phyloP scores from a whole-genome alignment of 768 basidiomycete species.

The Favolaschia claudopus region DNA sequence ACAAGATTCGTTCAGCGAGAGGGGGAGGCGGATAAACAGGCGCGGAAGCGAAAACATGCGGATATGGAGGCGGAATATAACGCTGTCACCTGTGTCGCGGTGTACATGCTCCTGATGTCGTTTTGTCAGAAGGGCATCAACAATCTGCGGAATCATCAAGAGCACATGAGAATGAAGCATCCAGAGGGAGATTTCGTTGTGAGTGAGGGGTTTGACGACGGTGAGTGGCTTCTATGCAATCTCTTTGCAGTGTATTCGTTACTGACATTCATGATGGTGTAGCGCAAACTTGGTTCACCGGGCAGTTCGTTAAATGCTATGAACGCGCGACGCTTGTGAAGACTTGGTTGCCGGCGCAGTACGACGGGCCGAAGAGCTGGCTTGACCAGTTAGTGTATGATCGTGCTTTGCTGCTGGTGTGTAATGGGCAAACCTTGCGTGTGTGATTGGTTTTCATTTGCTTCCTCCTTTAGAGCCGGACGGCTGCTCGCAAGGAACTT shows the following conservation, averaged over 20 bases:
- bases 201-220: constrained; percentile 83
- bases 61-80: constrained; percentile 84
- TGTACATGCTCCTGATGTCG: constrained; percentile 91
- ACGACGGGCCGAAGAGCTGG: constrained; percentile 82
- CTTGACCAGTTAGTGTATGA: constrained; percentile 94
- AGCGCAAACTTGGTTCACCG: constrained; percentile 92
- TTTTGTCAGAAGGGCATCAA: constrained; percentile 95
- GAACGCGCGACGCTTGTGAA: constrained; percentile 89
- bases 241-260: neutral
- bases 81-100: constrained; percentile 84
- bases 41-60: constrained; percentile 71
- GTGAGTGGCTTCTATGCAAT: constrained; percentile 43
- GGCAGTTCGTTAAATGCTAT: constrained; percentile 93
- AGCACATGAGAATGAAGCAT: constrained; percentile 82
- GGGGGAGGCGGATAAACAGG: constrained; percentile 76
- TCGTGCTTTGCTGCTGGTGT: constrained; percentile 83
- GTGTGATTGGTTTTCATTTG: neutral
- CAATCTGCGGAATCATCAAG: constrained; percentile 77
- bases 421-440: constrained; percentile 36
- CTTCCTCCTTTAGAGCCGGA: constrained; percentile 72
- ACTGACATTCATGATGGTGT: constrained; percentile 22
- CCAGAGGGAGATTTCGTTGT: constrained; percentile 79
- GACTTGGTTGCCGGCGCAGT: constrained; percentile 86
- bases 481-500: constrained; percentile 90
- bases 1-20: constrained; percentile 74